phyloP scores from a whole-genome alignment of 2,329 filamentous ascomycete species.

The Microthyrium microscopicum region DNA sequence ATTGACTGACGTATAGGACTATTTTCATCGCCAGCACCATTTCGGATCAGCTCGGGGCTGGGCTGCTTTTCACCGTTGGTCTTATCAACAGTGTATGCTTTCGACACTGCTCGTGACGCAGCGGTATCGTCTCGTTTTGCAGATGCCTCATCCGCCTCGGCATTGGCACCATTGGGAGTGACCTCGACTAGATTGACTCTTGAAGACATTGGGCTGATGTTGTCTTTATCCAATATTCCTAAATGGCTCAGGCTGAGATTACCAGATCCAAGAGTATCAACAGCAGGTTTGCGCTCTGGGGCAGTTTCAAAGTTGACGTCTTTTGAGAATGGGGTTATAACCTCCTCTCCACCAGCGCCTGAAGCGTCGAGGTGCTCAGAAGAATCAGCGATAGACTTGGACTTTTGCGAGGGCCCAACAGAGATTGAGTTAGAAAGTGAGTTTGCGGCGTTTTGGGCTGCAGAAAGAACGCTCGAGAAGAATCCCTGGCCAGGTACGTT shows the following conservation, averaged over 20 bases:
- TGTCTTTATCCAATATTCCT: slow-evolving; percentile 51
- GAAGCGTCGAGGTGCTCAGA: too few relatives aligned
- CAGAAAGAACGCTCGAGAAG: slow-evolving; percentile 86
- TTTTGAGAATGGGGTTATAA: slow-evolving; percentile 19
- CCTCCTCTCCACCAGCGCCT: slow-evolving; percentile 24
- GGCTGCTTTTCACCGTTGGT: slow-evolving; percentile 25
- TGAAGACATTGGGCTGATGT: slow-evolving; percentile 40
- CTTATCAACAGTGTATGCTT: slow-evolving; percentile 34
- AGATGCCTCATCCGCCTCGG: slow-evolving; percentile 32
- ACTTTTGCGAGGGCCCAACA: slow-evolving; percentile 15
- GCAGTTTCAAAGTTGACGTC: slow-evolving; percentile 11
- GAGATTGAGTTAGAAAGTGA: slow-evolving; percentile 64
- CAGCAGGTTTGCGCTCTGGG: slow-evolving; percentile 43
- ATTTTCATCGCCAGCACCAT: slow-evolving; percentile 10
- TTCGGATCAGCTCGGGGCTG: slow-evolving; percentile 21
- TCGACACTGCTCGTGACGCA: slow-evolving; percentile 42
- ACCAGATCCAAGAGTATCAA: slow-evolving; percentile 78
- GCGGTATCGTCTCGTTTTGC: slow-evolving; percentile 42
- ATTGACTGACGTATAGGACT: background rate
- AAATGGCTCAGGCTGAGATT: slow-evolving; percentile 81
- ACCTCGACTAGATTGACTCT: slow-evolving; percentile 39
- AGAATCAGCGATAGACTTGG: slow-evolving; percentile 7
- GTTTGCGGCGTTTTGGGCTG: slow-evolving; percentile 75
- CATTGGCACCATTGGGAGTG: slow-evolving; percentile 20
- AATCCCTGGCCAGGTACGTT: slow-evolving; percentile 51